These are phyloP conservation scores for Monilinia vaccinii-corymbosi DNA, from an alignment of 2,329 filamentous ascomycete species.

Conservation along the genomic window DNA sequence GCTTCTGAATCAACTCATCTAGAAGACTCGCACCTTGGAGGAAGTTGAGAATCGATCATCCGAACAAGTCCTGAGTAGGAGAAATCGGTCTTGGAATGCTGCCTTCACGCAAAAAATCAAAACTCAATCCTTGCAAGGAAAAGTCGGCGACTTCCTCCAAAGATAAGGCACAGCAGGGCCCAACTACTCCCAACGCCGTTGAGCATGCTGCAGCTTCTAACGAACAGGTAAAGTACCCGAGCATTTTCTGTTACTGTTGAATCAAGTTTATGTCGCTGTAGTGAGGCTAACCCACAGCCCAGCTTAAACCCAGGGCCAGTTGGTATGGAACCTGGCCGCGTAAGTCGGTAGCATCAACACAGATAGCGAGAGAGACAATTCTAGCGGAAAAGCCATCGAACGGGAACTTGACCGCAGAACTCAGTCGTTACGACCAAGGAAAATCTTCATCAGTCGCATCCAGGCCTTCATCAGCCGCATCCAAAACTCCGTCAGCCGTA, in stretches of 20 bases:
- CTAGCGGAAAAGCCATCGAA: slow-evolving; percentile 37
- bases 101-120: slow-evolving; percentile 23
- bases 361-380: slow-evolving; percentile 52
- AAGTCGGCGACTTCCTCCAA: slow-evolving; percentile 11
- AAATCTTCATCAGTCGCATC: slow-evolving; percentile 15
- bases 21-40: background rate
- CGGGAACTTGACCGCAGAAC: slow-evolving; percentile 19
- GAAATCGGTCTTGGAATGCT: slow-evolving; percentile 18
- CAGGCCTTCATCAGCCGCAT: slow-evolving; percentile 23
- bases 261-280: background rate
- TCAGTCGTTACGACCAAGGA: slow-evolving; percentile 25
- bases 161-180: slow-evolving; percentile 12
- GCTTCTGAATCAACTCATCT: background rate
- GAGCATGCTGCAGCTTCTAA: background rate
- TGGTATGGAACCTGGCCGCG: slow-evolving; percentile 56
- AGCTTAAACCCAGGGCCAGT: slow-evolving; percentile 32
- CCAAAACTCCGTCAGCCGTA: slow-evolving; percentile 14
- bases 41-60: background rate
- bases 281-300: slow-evolving; percentile 7
- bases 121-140: slow-evolving; percentile 20
- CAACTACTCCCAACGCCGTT: background rate
- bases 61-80: background rate
- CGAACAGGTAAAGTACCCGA: background rate
- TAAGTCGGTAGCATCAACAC: slow-evolving; percentile 45
- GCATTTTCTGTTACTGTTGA: background rate